Conservation (phyloP, 73 alveolate species). For the Paramecium pentaurelia region DNA sequence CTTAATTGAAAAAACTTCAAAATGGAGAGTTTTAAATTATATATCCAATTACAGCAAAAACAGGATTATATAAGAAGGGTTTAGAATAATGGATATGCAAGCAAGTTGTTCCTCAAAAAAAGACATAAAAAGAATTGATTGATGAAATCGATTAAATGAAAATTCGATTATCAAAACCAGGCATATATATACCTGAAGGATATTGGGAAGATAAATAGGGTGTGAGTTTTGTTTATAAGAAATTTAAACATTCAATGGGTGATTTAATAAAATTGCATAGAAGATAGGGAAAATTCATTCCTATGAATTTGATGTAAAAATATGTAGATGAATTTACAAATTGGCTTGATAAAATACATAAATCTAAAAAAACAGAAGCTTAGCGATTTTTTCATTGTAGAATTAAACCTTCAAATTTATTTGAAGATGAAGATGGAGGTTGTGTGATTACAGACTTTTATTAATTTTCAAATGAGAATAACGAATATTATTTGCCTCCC, state of each 20-base stretch:
- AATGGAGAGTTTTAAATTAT: background rate
- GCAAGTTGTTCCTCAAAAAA: background rate
- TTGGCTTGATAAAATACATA: background rate
- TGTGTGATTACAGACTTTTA: slow-evolving; percentile 3
- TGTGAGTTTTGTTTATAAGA: background rate
- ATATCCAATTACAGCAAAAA: background rate
- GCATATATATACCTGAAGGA: background rate
- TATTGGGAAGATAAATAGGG: slow-evolving; percentile 22
- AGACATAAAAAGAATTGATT: background rate
- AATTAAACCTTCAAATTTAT: slow-evolving; percentile 26
- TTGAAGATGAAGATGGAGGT: background rate
- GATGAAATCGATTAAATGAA: background rate
- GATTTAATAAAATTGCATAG: background rate
- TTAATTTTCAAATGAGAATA: slow-evolving; percentile 20
- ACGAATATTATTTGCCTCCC: background rate
- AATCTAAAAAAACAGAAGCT: background rate
- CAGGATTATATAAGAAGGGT: background rate
- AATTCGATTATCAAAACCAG: background rate
- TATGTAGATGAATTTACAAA: background rate
- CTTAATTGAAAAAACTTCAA: slow-evolving; percentile 21
- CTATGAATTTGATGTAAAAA: background rate
- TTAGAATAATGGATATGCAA: background rate
- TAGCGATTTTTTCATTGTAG: background rate
- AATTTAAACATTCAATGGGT: background rate
- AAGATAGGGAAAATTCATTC: background rate